phyloP scores from a whole-genome alignment of 495 filamentous ascomycete genomes.

The Tuber aestivum region DNA sequence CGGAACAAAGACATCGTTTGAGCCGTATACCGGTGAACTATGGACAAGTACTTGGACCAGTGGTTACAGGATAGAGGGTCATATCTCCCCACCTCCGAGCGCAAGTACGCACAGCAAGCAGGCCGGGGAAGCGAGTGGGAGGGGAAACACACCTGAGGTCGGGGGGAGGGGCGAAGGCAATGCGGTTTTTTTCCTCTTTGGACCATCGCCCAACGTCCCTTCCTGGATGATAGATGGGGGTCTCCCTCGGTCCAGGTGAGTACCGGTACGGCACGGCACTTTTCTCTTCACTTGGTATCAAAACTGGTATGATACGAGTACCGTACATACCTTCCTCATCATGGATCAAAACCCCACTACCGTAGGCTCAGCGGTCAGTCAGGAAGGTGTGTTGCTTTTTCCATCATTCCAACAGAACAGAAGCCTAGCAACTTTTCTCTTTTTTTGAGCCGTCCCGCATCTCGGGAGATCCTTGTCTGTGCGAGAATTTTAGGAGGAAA shows the following conservation, averaged over 20 bases:
- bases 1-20: not conserved
- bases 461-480: not conserved
- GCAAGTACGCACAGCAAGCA: not conserved
- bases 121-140: not conserved
- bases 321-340: not conserved
- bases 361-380: not conserved
- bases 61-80: not conserved
- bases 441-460: slow-evolving; percentile 2
- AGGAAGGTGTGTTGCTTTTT: slow-evolving; percentile 2
- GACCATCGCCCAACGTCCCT: not conserved
- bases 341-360: not conserved
- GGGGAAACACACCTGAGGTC: not conserved
- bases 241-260: not conserved
- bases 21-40: not conserved
- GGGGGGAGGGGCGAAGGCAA: not conserved
- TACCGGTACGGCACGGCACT: not conserved
- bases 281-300: not conserved
- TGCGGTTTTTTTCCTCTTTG: not conserved
- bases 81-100: not conserved
- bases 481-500: not conserved
- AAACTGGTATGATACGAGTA: not conserved
- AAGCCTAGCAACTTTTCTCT: not conserved
- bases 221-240: not conserved
- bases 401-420: not conserved
- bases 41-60: not conserved